A percentile compares a stretch with the other conserved stretches of the same genome.
Evolutionary conservation across 2,329 filamentous ascomycete genomes (phyloP).

Genomic region (Plenodomus tracheiphilus): DNA sequence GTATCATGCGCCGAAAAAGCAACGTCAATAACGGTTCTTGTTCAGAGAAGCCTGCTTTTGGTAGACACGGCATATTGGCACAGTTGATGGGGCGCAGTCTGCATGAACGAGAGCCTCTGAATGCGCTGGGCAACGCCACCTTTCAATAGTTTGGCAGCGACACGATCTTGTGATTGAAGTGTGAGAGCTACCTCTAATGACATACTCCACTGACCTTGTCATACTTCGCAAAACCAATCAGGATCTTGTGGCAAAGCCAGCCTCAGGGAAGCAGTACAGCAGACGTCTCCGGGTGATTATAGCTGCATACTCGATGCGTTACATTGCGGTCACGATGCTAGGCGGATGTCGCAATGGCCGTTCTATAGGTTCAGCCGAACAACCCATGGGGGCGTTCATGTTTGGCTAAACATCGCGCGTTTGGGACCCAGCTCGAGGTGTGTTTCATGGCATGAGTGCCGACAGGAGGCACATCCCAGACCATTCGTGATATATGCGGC

Average conservation of each 20-base stretch:
- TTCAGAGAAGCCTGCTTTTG: neutral
- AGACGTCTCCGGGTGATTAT: neutral
- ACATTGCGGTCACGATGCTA: neutral
- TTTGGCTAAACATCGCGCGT: slow-evolving; percentile 20
- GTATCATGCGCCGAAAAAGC: neutral
- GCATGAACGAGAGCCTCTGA: neutral
- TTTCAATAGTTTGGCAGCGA: neutral
- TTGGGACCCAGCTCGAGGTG: slow-evolving; percentile 20
- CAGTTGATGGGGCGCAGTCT: neutral
- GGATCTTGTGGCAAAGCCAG: neutral
- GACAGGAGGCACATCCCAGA: slow-evolving; percentile 2
- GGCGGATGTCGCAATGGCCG: neutral
- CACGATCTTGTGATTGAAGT: neutral
- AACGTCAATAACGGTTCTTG: neutral
- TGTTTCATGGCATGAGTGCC: slow-evolving; percentile 20
- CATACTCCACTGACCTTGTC: neutral
- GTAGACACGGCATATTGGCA: neutral
- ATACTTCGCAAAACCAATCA: neutral
- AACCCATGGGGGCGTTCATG: slow-evolving; percentile 1
- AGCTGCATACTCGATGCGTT: neutral
- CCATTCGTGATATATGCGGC: slow-evolving; percentile 1
- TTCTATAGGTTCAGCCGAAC: neutral
- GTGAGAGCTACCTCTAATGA: neutral
- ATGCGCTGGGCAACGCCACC: neutral
- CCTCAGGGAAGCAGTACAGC: neutral